Conservation (phyloP, 148 eudicot species). For the Arctostaphylos glauca region DNA sequence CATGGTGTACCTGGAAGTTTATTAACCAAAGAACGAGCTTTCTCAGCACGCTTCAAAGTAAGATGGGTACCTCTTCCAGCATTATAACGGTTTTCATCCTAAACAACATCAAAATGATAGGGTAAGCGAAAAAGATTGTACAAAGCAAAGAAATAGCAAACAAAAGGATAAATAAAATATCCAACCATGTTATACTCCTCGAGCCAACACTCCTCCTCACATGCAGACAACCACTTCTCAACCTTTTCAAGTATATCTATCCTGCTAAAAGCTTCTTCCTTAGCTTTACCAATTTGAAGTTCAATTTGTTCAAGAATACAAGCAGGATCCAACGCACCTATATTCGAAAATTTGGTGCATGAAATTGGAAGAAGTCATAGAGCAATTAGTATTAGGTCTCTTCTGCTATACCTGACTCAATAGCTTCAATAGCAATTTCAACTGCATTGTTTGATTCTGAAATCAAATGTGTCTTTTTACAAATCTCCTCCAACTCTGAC, state of each 20-base stretch:
- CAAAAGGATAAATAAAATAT: conserved; percentile 7
- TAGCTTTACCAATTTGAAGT: conserved; percentile 61
- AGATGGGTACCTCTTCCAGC: conserved; percentile 96
- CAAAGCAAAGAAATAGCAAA: neutral
- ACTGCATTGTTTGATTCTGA: conserved; percentile 47
- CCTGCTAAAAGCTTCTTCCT: conserved; percentile 89
- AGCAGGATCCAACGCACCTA: conserved; percentile 79
- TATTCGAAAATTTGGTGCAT: conserved; percentile 8
- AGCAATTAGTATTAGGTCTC: neutral
- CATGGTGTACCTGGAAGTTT: conserved; percentile 79
- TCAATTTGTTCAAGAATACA: conserved; percentile 75
- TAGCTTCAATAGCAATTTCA: conserved; percentile 61
- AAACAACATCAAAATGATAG: conserved; percentile 18
- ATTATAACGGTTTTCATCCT: conserved; percentile 96
- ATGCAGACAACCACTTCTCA: conserved; percentile 87
- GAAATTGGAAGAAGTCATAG: neutral
- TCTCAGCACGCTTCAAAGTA: conserved; percentile 92
- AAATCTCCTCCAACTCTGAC: conserved; percentile 72
- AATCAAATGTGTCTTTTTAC: conserved; percentile 71
- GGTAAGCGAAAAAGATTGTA: neutral
- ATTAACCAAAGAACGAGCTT: conserved; percentile 77
- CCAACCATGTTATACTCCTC: conserved; percentile 86
- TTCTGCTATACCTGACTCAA: conserved; percentile 62
- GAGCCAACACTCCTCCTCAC: conserved; percentile 98
- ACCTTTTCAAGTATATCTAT: conserved; percentile 85